phyloP scores from a whole-genome alignment of 441 rosid genomes.

The Monsonia emarginata region DNA sequence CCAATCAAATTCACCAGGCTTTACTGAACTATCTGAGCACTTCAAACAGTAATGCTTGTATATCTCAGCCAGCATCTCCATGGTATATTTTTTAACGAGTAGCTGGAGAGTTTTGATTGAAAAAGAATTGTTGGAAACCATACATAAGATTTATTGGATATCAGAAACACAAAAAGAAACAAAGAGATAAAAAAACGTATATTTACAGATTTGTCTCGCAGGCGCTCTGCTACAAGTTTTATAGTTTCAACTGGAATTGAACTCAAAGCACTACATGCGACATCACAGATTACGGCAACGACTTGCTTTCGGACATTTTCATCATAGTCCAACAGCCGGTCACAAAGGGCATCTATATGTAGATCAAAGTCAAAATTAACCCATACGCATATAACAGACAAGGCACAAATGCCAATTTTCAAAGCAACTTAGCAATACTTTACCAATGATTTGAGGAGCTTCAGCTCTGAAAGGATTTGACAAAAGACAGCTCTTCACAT shows the following conservation, averaged over 20 bases:
- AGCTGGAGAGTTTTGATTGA: conserved; percentile 37
- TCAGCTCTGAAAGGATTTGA: conserved; percentile 66
- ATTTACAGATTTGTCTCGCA: conserved; percentile 94
- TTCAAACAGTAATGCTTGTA: conserved; percentile 52
- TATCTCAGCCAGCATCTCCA: conserved; percentile 90
- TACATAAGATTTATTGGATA: conserved; percentile 16
- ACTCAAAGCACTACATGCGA: conserved; percentile 55
- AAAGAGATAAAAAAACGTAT: conserved; percentile 17
- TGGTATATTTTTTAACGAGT: conserved; percentile 71
- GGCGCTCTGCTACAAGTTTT: conserved; percentile 80
- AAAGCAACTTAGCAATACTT: conserved; percentile 27
- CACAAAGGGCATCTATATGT: conserved; percentile 80
- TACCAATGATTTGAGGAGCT: conserved; percentile 76
- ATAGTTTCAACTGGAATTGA: conserved; percentile 67
- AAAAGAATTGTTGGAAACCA: conserved; percentile 7
- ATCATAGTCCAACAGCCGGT: conserved; percentile 92
- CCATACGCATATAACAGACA: conserved; percentile 3
- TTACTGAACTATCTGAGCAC: conserved; percentile 40
- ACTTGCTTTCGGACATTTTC: conserved; percentile 95
- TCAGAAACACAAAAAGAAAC: conserved; percentile 12
- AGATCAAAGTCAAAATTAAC: conserved; percentile 20
- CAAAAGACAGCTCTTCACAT: conserved; percentile 74
- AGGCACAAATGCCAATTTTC: conserved; percentile 14
- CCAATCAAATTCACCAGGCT: conserved; percentile 66
- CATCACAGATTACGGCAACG: conserved; percentile 83